Percentiles rank a stretch among this genome's conserved stretches.
Evolutionary conservation across 1,139 yeast genomes (phyloP).

Genomic region (Kodamaea plutei): DNA sequence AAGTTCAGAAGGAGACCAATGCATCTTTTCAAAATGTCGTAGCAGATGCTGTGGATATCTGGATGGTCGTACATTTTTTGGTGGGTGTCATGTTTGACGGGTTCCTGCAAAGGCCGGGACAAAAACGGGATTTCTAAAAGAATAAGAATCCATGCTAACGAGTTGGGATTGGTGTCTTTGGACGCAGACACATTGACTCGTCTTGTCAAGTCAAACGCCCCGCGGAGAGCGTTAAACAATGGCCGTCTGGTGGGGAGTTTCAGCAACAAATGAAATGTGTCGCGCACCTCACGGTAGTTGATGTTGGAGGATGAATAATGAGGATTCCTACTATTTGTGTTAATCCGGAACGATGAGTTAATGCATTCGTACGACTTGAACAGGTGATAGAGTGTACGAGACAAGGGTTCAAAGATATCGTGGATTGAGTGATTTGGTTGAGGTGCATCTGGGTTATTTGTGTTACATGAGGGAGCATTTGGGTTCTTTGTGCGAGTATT

Average conservation of each 20-base stretch:
- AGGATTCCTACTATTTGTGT: conserved; percentile 14
- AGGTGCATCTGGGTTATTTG: no score
- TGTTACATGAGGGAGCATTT: no score
- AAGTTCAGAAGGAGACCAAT: conserved; percentile 62
- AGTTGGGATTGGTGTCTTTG: conserved; percentile 28
- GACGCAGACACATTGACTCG: conserved; percentile 30
- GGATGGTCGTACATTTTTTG: conserved; percentile 38
- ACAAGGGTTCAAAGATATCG: conserved; percentile 48
- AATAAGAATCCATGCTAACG: conserved; percentile 53
- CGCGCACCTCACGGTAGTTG: conserved; percentile 41
- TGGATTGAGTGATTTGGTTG: no score
- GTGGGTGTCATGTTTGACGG: conserved; percentile 14
- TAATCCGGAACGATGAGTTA: conserved; percentile 46
- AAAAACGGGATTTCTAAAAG: conserved; percentile 62
- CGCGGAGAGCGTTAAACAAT: conserved; percentile 46
- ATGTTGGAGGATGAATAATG: conserved; percentile 44
- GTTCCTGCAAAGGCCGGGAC: conserved; percentile 35
- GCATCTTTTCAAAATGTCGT: conserved; percentile 61
- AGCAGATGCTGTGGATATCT: conserved; percentile 52
- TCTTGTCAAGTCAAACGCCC: conserved; percentile 45
- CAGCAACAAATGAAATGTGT: conserved; percentile 39
- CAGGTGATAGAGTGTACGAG: conserved; percentile 34
- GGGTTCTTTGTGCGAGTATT: no score
- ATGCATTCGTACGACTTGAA: conserved; percentile 41
- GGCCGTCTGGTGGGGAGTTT: conserved; percentile 60